Percentiles rank a stretch among this genome's conserved stretches.
Evolutionary conservation across 108 stramenopile species (phyloP).

Genomic region (Nitzschia inconspicua): DNA sequence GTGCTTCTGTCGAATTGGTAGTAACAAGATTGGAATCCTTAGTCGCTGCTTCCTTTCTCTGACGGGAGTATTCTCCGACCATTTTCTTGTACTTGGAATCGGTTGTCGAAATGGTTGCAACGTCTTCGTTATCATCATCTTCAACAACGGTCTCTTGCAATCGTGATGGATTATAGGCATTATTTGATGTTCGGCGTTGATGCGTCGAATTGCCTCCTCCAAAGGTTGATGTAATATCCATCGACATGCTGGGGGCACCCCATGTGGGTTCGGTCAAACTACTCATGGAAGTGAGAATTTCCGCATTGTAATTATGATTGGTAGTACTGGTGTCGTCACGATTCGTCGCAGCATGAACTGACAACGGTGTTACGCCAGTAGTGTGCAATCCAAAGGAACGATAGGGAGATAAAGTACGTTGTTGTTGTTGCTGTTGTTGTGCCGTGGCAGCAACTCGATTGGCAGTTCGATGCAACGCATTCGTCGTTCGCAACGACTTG

Average conservation of each 20-base stretch:
- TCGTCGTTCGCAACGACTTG: slow-evolving; percentile 4
- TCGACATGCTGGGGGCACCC: slow-evolving; percentile 5
- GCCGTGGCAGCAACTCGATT: no score
- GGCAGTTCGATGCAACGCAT: background rate
- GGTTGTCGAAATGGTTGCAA: no score
- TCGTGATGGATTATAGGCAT: background rate
- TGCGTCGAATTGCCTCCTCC: no score
- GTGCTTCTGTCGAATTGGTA: no score
- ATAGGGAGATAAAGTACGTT: slow-evolving; percentile 2
- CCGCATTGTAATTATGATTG: slow-evolving; percentile 1
- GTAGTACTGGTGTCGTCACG: background rate
- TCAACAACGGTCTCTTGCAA: no score
- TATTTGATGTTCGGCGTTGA: slow-evolving; percentile 10
- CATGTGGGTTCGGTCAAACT: slow-evolving; percentile 14
- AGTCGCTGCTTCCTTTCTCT: no score
- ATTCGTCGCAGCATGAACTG: no score
- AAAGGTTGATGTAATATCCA: background rate
- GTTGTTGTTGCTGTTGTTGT: slow-evolving; percentile 1
- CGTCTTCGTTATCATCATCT: no score
- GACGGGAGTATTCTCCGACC: no score
- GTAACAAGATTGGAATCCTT: no score
- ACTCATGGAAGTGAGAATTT: slow-evolving; percentile 7
- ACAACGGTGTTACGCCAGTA: background rate
- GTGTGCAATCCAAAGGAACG: background rate
- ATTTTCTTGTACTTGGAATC: no score